Conservation (phyloP, 306 rosid genomes). For the Rubus idaeus region DNA sequence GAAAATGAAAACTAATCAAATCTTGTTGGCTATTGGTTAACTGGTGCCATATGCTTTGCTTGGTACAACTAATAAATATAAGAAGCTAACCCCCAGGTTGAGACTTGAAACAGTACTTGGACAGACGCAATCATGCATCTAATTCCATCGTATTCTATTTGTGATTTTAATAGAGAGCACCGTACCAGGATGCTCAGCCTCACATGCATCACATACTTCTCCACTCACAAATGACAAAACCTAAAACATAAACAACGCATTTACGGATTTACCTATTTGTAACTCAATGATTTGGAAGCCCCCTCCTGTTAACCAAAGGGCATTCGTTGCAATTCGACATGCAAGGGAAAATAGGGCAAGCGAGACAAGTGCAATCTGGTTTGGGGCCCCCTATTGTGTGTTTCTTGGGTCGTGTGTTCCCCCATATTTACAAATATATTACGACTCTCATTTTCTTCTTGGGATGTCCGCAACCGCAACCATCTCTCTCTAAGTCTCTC, state of each 20-base stretch:
- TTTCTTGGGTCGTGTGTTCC: constrained; percentile 60
- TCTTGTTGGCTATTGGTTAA: constrained; percentile 1
- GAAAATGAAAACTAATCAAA: constrained; percentile 9
- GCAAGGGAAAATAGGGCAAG: background rate
- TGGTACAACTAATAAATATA: background rate
- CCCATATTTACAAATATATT: constrained; percentile 24
- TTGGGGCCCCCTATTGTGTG: constrained; percentile 51
- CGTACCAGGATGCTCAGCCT: background rate
- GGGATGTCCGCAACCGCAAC: constrained; percentile 56
- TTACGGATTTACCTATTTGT: background rate
- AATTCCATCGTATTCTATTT: background rate
- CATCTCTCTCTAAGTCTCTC: constrained; percentile 21
- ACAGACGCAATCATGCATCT: background rate
- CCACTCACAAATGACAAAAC: background rate
- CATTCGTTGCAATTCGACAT: constrained; percentile 31
- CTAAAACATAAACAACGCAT: background rate
- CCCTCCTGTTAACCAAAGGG: constrained; percentile 19
- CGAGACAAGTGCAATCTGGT: constrained; percentile 45
- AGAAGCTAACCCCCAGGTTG: background rate
- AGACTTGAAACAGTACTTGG: no score
- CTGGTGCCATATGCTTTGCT: background rate
- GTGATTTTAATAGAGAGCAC: background rate
- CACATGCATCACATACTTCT: constrained; percentile 4
- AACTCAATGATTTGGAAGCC: background rate
- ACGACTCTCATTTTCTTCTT: constrained; percentile 16